These are phyloP conservation scores for Leishmania major DNA, from an alignment of 208 protist genomes.

Conservation along the genomic window DNA sequence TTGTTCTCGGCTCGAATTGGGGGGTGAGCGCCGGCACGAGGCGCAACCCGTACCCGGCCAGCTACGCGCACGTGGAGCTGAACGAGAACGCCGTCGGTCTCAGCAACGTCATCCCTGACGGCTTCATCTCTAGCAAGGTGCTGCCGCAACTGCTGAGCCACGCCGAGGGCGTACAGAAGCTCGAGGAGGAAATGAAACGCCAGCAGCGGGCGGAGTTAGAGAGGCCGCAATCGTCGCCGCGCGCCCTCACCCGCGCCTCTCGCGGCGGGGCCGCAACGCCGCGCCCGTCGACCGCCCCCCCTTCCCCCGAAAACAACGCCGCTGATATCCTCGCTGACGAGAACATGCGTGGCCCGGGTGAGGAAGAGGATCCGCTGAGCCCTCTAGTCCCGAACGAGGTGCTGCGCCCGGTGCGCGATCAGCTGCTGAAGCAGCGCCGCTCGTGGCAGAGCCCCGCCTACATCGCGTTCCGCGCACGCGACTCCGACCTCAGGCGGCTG, in stretches of 20 bases:
- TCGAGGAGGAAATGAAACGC: constrained; percentile 54
- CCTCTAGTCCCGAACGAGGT: constrained; percentile 56
- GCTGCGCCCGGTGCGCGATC: constrained; percentile 56
- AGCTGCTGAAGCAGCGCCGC: constrained; percentile 47
- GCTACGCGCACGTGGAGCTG: constrained; percentile 73
- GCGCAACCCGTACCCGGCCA: constrained; percentile 69
- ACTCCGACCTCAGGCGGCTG: constrained; percentile 54
- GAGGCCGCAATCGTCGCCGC: constrained; percentile 35
- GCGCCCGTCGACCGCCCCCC: constrained; percentile 6
- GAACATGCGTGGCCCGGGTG: constrained; percentile 39
- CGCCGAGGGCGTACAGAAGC: constrained; percentile 58
- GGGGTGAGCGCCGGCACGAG: constrained; percentile 55
- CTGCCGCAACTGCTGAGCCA: constrained; percentile 59
- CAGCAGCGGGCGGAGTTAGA: constrained; percentile 30
- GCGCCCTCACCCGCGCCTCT: constrained; percentile 30
- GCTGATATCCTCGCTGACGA: constrained; percentile 39
- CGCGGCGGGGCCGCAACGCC: constrained; percentile 33
- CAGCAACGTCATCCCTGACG: constrained; percentile 49
- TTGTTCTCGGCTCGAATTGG: constrained; percentile 78
- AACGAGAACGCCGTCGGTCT: constrained; percentile 76
- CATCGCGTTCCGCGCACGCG: constrained; percentile 42
- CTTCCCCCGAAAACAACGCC: constrained; percentile 8
- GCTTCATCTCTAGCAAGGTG: constrained; percentile 58
- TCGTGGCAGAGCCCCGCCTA: constrained; percentile 49
- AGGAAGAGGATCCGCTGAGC: constrained; percentile 79